A percentile compares a stretch with the other conserved stretches of the same genome.
These are phyloP conservation scores for Lachnellula arida DNA, from an alignment of 2,329 filamentous ascomycete genomes.

Conservation along the genomic window DNA sequence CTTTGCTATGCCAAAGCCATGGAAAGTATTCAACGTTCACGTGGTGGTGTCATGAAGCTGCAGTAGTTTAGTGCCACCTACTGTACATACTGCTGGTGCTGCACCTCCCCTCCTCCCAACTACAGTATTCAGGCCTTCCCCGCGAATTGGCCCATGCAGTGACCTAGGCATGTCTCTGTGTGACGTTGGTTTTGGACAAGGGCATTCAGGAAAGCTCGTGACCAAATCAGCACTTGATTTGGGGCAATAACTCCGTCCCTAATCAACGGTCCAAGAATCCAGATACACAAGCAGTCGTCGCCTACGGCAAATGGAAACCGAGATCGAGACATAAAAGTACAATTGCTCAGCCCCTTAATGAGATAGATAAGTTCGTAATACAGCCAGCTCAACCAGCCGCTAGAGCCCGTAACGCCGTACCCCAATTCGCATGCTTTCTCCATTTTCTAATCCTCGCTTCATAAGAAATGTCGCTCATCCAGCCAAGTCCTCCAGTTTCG, in stretches of 20 bases:
- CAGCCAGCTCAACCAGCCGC: conserved; percentile 17
- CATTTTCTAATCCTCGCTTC: conserved; percentile 9
- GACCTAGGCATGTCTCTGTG: neutral
- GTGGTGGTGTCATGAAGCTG: conserved; percentile 5
- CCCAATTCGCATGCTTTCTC: conserved; percentile 19
- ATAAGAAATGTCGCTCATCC: neutral
- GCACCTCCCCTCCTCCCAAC: neutral
- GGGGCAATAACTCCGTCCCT: neutral
- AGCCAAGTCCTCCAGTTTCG: too few species aligned
- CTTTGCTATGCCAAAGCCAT: neutral
- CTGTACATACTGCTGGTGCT: neutral
- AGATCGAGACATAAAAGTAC: conserved; percentile 21
- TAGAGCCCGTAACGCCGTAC: conserved; percentile 18
- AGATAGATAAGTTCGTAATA: conserved; percentile 14
- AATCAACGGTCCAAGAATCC: neutral
- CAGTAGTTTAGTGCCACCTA: conserved; percentile 8
- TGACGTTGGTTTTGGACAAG: neutral
- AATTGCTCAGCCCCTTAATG: conserved; percentile 5
- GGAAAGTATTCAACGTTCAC: conserved; percentile 6
- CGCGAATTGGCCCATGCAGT: conserved; percentile 4
- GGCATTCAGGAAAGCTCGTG: neutral
- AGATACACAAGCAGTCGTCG: neutral
- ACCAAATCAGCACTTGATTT: neutral
- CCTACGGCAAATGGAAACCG: neutral
- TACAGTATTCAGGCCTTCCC: neutral